Conservation (phyloP, 306 rosid species). For the Quercus rubra region DNA sequence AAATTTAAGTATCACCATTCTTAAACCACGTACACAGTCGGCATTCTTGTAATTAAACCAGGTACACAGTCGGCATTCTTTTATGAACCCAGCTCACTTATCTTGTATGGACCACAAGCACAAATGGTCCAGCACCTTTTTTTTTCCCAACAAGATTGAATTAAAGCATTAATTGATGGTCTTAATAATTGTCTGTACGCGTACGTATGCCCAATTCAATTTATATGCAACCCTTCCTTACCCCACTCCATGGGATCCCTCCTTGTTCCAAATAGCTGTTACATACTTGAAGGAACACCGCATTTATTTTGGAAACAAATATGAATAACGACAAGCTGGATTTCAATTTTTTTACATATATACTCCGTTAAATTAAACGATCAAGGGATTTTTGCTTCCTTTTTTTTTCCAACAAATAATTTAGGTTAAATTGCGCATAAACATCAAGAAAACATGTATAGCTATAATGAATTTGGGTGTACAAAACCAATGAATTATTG, state of each 20-base stretch:
- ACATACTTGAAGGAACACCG: background rate
- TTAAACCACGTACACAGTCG: slow-evolving; percentile 1
- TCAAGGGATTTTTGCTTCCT: too few relatives aligned
- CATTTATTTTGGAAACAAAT: background rate
- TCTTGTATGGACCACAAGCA: slow-evolving; percentile 20
- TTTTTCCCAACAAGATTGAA: background rate
- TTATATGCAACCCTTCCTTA: background rate
- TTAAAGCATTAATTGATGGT: background rate
- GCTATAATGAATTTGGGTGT: too few relatives aligned
- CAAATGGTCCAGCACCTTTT: slow-evolving; percentile 16
- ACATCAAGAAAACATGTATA: too few relatives aligned
- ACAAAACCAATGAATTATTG: too few relatives aligned
- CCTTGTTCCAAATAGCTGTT: background rate
- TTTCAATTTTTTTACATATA: background rate
- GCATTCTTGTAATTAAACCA: slow-evolving; percentile 10
- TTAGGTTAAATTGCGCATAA: too few relatives aligned
- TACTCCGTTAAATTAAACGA: background rate
- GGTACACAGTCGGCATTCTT: background rate
- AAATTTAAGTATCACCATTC: slow-evolving; percentile 14
- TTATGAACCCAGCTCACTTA: slow-evolving; percentile 29
- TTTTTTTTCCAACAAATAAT: too few relatives aligned
- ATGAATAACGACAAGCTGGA: background rate
- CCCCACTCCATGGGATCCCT: background rate
- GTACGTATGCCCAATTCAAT: background rate
- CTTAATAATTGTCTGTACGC: background rate